These are phyloP conservation scores for Tolypocladium paradoxum DNA, from an alignment of 2,329 filamentous ascomycete genomes.

Conservation along the genomic window DNA sequence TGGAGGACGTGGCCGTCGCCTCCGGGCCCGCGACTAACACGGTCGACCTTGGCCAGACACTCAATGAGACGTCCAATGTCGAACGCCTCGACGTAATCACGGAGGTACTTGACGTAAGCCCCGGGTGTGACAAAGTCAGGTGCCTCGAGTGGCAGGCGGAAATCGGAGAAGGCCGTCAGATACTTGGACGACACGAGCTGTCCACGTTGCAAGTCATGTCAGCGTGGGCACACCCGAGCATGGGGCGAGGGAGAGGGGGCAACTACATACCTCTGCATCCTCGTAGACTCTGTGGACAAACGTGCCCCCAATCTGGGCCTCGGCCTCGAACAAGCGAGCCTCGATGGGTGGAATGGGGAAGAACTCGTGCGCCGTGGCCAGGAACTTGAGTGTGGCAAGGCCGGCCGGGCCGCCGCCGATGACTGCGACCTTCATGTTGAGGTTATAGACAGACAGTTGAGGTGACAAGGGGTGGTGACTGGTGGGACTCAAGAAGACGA, in stretches of 20 bases:
- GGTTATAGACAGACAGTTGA: neutral
- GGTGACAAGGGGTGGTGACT: neutral
- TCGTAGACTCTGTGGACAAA: constrained; percentile 37
- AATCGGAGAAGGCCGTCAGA: constrained; percentile 39
- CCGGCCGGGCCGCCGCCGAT: constrained; percentile 33
- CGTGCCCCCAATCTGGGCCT: constrained; percentile 32
- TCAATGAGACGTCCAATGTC: constrained; percentile 25
- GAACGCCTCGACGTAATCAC: constrained; percentile 27
- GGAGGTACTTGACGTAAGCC: constrained; percentile 31
- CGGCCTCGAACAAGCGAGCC: constrained; percentile 32
- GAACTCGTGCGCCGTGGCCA: constrained; percentile 25
- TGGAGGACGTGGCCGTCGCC: constrained; percentile 7
- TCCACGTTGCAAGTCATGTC: neutral
- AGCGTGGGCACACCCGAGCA: neutral
- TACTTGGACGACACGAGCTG: constrained; percentile 38
- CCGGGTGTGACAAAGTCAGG: constrained; percentile 32
- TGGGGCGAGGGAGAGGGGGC: neutral
- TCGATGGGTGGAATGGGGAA: constrained; percentile 27
- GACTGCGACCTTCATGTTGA: constrained; percentile 26
- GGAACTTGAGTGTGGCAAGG: constrained; percentile 29
- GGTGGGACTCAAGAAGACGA: neutral
- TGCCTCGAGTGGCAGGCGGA: constrained; percentile 27
- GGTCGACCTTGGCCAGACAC: constrained; percentile 19
- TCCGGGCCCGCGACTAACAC: constrained; percentile 10
- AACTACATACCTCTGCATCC: constrained; percentile 28